A percentile compares a stretch with the other conserved stretches of the same genome.
These are phyloP conservation scores for Lipomyces yarrowii DNA, from an alignment of 1,139 yeast genomes.

Conservation along the genomic window DNA sequence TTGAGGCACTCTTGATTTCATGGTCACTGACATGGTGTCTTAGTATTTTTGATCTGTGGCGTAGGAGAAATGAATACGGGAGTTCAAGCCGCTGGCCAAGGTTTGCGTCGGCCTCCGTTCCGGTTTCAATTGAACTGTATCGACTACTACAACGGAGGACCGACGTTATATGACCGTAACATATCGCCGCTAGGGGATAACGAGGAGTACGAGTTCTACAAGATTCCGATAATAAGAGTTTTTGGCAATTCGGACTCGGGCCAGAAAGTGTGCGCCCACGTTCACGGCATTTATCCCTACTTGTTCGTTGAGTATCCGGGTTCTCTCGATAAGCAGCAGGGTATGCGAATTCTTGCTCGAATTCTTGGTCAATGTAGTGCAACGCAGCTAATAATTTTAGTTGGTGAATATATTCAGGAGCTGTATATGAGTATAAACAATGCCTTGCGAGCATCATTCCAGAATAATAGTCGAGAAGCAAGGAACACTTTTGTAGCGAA, in stretches of 20 bases:
- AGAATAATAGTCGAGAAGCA: slow-evolving; percentile 39
- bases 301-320: slow-evolving; percentile 64
- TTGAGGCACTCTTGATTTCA: background rate
- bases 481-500: slow-evolving; percentile 59
- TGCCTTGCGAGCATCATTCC: slow-evolving; percentile 39
- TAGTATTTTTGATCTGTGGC: background rate
- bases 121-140: slow-evolving; percentile 44
- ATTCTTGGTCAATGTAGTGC: slow-evolving; percentile 8
- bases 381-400: slow-evolving; percentile 24
- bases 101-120: slow-evolving; percentile 15
- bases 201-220: background rate
- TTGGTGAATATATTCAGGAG: slow-evolving; percentile 33
- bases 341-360: slow-evolving; percentile 6
- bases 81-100: background rate
- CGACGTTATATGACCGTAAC: slow-evolving; percentile 49
- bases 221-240: slow-evolving; percentile 73
- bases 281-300: slow-evolving; percentile 87
- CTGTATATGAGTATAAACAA: slow-evolving; percentile 38
- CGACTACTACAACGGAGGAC: slow-evolving; percentile 64
- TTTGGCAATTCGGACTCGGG: slow-evolving; percentile 68
- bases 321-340: slow-evolving; percentile 33
- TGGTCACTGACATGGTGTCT: background rate
- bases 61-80: background rate
- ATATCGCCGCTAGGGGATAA: slow-evolving; percentile 25
- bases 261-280: slow-evolving; percentile 62